phyloP scores from a whole-genome alignment of 2,329 filamentous ascomycete species.

The Fusarium xylarioides region DNA sequence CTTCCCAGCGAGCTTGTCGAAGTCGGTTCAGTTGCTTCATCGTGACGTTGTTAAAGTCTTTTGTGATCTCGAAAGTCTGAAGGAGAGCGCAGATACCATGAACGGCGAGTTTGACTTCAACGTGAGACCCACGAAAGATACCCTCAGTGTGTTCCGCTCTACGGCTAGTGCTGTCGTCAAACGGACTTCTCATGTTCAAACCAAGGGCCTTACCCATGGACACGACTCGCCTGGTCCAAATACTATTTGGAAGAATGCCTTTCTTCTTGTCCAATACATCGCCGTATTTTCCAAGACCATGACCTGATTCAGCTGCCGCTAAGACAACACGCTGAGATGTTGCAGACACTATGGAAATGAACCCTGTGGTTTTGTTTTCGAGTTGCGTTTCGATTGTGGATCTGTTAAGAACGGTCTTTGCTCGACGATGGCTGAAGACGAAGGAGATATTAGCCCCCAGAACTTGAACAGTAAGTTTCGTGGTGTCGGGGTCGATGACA shows the following conservation, averaged over 20 bases:
- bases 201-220: slow-evolving; percentile 43
- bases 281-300: slow-evolving; percentile 42
- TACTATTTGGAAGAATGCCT: slow-evolving; percentile 42
- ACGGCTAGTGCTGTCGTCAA: slow-evolving; percentile 34
- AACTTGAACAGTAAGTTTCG: slow-evolving; percentile 43
- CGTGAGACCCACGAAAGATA: slow-evolving; percentile 48
- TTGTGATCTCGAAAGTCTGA: slow-evolving; percentile 36
- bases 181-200: slow-evolving; percentile 43
- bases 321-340: slow-evolving; percentile 40
- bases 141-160: slow-evolving; percentile 24
- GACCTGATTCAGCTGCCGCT: slow-evolving; percentile 48
- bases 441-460: slow-evolving; percentile 46
- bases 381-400: slow-evolving; percentile 25
- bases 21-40: slow-evolving; percentile 37
- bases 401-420: background rate
- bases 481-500: slow-evolving; percentile 36
- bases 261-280: slow-evolving; percentile 42
- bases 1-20: slow-evolving; percentile 33
- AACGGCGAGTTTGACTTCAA: slow-evolving; percentile 53
- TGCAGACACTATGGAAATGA: slow-evolving; percentile 39
- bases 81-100: slow-evolving; percentile 46
- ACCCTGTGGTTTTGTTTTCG: slow-evolving; percentile 46
- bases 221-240: slow-evolving; percentile 47
- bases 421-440: slow-evolving; percentile 43
- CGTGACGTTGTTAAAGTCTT: slow-evolving; percentile 34